Evolutionary conservation across 371 early-diverging fungal species (phyloP).

Genomic region (Apophysomyces ossiformis): DNA sequence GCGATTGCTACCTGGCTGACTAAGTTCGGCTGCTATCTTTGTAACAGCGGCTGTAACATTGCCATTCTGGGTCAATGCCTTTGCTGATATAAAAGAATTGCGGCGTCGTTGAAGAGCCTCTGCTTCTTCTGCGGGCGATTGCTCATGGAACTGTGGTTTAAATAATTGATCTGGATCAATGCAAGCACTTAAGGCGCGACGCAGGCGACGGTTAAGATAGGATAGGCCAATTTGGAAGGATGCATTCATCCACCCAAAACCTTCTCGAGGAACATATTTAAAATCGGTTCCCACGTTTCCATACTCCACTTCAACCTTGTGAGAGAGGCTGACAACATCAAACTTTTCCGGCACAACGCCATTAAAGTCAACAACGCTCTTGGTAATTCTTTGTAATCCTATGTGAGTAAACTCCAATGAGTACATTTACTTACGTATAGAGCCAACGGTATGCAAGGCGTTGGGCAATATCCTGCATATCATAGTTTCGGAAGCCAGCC

Average conservation of each 20-base stretch:
- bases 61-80: background rate
- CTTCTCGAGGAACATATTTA: constrained; percentile 89
- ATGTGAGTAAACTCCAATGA: background rate
- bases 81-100: background rate
- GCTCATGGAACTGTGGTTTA: background rate
- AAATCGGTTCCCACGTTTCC: constrained; percentile 93
- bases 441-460: constrained; percentile 93
- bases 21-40: background rate
- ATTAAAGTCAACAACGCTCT: constrained; percentile 90
- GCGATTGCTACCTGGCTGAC: background rate
- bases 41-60: background rate
- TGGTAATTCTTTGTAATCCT: constrained; percentile 60
- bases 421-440: constrained; percentile 61
- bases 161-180: constrained; percentile 59
- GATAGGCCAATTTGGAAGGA: constrained; percentile 82
- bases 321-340: constrained; percentile 87
- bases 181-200: constrained; percentile 78
- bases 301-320: constrained; percentile 91
- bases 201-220: constrained; percentile 67
- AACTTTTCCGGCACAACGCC: constrained; percentile 93
- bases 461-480: constrained; percentile 70
- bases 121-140: background rate
- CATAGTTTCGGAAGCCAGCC: constrained; percentile 85
- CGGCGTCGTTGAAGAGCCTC: background rate
- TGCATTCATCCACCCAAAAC: constrained; percentile 98